A percentile compares a stretch with the other conserved stretches of the same genome.
Evolutionary conservation across 192 early-diverging fungal species (phyloP).

Genomic region (Gigaspora rosea): DNA sequence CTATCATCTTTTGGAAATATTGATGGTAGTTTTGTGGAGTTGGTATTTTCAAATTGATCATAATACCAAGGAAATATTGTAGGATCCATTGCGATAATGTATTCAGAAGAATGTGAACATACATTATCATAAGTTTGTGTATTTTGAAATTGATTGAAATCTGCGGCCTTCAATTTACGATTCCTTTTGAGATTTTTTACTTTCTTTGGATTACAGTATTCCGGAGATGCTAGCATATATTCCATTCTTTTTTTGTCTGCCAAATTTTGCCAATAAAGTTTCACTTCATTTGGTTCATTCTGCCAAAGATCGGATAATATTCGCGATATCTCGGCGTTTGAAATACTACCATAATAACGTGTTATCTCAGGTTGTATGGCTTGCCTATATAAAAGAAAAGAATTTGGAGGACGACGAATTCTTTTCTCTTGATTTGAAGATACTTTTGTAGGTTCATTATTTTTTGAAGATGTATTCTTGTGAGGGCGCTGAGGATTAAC

Average conservation of each 20-base stretch:
- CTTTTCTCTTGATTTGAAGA: neutral
- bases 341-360: neutral
- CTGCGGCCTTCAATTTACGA: no score
- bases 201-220: constrained; percentile 1
- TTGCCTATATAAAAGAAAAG: constrained; percentile 26
- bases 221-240: constrained; percentile 14
- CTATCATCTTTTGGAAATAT: no score
- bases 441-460: neutral
- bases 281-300: constrained; percentile 3
- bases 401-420: constrained; percentile 28
- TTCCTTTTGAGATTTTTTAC: no score
- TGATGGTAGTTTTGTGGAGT: no score
- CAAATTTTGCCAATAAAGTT: constrained; percentile 18
- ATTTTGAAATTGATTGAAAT: no score
- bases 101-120: no score
- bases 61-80: no score
- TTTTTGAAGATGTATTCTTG: neutral
- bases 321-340: constrained; percentile 15
- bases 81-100: no score
- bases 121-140: no score
- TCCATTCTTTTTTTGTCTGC: constrained; percentile 30
- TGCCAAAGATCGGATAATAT: constrained; percentile 14
- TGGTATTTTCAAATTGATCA: no score
- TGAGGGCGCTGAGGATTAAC: neutral
- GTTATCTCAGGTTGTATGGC: constrained; percentile 5